Conservation (phyloP, 805 yeast species). For the Kazachstania martiniae region DNA sequence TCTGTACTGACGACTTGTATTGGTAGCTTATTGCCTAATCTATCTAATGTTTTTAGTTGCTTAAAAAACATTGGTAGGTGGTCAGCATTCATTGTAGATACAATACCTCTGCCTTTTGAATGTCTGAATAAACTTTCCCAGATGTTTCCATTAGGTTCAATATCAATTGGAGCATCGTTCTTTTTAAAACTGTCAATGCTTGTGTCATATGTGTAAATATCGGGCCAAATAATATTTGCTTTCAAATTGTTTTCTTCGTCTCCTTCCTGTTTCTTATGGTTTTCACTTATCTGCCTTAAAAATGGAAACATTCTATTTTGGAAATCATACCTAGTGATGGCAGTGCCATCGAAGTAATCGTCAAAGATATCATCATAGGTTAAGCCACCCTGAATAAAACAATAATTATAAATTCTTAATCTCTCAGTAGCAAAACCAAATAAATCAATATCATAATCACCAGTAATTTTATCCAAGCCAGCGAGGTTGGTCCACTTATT, state of each 20-base stretch:
- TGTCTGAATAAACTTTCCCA: constrained; percentile 17
- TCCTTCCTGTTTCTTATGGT: no score
- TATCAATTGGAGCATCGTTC: neutral
- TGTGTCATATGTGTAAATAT: neutral
- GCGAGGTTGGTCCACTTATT: constrained; percentile 14
- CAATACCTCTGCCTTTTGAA: constrained; percentile 23
- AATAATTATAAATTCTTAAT: constrained; percentile 20
- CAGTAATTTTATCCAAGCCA: neutral
- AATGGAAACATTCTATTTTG: constrained; percentile 22
- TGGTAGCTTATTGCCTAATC: constrained; percentile 17
- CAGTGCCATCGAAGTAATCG: neutral
- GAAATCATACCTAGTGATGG: constrained; percentile 7
- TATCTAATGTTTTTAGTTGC: constrained; percentile 15
- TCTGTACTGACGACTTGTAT: constrained; percentile 23
- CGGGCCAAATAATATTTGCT: no score
- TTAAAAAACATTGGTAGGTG: constrained; percentile 12
- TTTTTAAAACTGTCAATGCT: neutral
- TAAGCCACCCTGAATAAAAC: constrained; percentile 16
- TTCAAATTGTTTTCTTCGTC: no score
- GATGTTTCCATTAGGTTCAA: constrained; percentile 12
- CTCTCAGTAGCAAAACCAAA: constrained; percentile 17
- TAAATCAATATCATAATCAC: constrained; percentile 1
- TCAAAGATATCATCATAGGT: constrained; percentile 1
- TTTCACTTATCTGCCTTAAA: constrained; percentile 6
- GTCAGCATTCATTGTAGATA: constrained; percentile 14